A percentile compares a stretch with the other conserved stretches of the same genome.
These are phyloP conservation scores for Parachlorella kessleri DNA, from an alignment of 139 green algal genomes.

Conservation along the genomic window DNA sequence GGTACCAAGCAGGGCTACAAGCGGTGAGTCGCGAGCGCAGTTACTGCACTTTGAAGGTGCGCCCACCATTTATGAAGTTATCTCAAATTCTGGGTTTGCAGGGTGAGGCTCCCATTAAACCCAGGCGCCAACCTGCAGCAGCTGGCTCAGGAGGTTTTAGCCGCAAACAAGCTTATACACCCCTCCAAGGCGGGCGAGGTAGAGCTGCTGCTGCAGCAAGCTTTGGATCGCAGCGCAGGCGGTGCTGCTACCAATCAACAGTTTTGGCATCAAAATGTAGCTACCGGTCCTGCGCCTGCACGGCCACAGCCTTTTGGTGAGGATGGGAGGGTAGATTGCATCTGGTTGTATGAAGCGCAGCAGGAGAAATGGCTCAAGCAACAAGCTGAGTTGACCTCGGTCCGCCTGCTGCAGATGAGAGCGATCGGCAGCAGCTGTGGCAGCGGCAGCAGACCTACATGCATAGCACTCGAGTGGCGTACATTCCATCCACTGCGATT, in stretches of 20 bases:
- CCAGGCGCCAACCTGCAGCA: conserved; percentile 55
- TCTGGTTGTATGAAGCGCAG: no score
- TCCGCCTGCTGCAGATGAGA: background rate
- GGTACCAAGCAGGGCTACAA: conserved; percentile 27
- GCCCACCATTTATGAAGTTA: no score
- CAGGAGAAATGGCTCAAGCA: no score
- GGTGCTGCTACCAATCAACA: background rate
- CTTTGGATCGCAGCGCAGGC: conserved; percentile 29
- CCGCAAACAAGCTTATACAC: conserved; percentile 85
- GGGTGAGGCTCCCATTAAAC: conserved; percentile 56
- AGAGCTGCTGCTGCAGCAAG: conserved; percentile 54
- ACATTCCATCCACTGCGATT: background rate
- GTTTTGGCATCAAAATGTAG: background rate
- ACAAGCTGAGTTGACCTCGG: no score
- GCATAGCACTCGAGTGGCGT: background rate
- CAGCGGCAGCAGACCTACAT: conserved; percentile 25
- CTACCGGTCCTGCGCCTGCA: background rate
- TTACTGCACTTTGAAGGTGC: background rate
- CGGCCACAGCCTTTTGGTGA: no score
- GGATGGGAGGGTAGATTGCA: no score
- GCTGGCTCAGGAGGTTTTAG: conserved; percentile 70
- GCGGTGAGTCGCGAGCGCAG: background rate
- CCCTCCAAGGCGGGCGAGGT: conserved; percentile 60
- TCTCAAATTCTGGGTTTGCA: conserved; percentile 47
- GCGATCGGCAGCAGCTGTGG: conserved; percentile 22